These are phyloP conservation scores for Gossypium trilobum DNA, from an alignment of 441 rosid species.

Conservation along the genomic window DNA sequence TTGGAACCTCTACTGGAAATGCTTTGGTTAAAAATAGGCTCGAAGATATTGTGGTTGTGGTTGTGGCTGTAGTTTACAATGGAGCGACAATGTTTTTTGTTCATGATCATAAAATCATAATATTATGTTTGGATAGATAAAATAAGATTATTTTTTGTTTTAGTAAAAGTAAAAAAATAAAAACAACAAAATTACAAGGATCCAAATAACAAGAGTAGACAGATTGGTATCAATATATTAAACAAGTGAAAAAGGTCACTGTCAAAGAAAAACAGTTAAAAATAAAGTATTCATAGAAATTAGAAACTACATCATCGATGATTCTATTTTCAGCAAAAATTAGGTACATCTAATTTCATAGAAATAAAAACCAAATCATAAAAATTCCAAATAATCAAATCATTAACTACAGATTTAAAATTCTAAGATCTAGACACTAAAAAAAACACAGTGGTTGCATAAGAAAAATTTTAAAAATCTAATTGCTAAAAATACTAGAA, in stretches of 20 bases:
- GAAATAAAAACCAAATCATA: not conserved
- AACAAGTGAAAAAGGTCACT: not conserved
- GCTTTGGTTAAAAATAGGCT: too few species aligned
- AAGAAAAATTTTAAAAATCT: too few species aligned
- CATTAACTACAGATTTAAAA: not conserved
- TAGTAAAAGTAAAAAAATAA: not conserved
- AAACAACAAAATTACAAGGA: not conserved
- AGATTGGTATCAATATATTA: not conserved
- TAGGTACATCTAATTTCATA: not conserved
- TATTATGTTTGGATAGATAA: not conserved
- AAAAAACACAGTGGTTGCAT: not conserved
- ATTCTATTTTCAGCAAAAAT: not conserved
- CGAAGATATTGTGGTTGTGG: too few species aligned
- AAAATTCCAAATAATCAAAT: not conserved
- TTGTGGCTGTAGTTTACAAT: not conserved
- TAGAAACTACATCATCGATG: not conserved
- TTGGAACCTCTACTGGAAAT: too few species aligned
- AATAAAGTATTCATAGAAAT: not conserved
- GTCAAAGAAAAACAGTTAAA: not conserved
- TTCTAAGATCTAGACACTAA: slow-evolving; percentile 9
- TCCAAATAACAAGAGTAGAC: not conserved
- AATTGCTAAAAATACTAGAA: not conserved
- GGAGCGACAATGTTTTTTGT: not conserved
- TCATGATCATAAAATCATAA: not conserved
- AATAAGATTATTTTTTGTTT: not conserved